These are phyloP conservation scores for Chrysoporthe cubensis DNA, from an alignment of 2,329 filamentous ascomycete genomes.

Conservation along the genomic window DNA sequence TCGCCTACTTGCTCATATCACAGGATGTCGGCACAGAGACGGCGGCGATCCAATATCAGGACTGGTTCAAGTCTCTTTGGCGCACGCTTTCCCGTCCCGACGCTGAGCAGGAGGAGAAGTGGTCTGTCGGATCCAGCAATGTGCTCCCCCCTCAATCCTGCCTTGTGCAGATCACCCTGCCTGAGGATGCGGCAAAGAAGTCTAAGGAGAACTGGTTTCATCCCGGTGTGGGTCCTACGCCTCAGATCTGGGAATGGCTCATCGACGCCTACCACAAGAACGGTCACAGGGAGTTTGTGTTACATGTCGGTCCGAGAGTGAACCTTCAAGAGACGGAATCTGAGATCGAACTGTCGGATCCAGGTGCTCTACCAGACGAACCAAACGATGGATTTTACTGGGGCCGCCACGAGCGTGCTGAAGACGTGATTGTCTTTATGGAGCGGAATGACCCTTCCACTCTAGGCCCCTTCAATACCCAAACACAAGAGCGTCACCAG, in stretches of 20 bases:
- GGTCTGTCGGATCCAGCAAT: background rate
- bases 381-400: background rate
- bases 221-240: constrained; percentile 11
- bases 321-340: background rate
- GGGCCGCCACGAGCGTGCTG: constrained; percentile 8
- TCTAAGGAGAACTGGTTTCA: constrained; percentile 1
- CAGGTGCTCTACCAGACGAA: background rate
- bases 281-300: constrained; percentile 4
- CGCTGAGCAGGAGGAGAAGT: background rate
- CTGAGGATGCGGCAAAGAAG: background rate
- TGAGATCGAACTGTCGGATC: background rate
- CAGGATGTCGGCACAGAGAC: background rate
- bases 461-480: background rate
- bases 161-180: background rate
- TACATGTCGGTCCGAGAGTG: background rate
- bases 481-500: background rate
- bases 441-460: background rate
- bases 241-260: constrained; percentile 17
- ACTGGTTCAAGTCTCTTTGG: constrained; percentile 20
- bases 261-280: background rate
- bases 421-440: constrained; percentile 3
- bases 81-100: constrained; percentile 6
- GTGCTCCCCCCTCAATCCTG: background rate
- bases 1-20: constrained; percentile 19
- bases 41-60: constrained; percentile 2